phyloP scores from a whole-genome alignment of 306 rosid genomes.

The Quercus suber region DNA sequence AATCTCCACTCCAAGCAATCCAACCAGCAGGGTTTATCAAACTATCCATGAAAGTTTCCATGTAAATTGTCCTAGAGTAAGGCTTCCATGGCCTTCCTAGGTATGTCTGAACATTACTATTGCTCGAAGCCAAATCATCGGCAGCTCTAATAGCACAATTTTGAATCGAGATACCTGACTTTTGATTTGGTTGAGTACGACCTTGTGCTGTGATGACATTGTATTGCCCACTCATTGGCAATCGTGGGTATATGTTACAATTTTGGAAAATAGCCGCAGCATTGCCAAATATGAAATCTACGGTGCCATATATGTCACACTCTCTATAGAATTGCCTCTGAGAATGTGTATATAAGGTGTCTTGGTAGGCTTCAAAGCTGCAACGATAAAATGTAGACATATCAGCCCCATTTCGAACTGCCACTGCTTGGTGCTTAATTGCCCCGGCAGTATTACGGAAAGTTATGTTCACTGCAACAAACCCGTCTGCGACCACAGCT shows the following conservation, averaged over 20 bases:
- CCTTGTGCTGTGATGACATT: constrained; percentile 95
- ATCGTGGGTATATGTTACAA: constrained; percentile 79
- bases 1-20: constrained; percentile 77
- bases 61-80: constrained; percentile 69
- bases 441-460: constrained; percentile 88
- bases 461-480: constrained; percentile 79
- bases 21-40: constrained; percentile 55
- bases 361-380: constrained; percentile 90
- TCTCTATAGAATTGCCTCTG: constrained; percentile 85
- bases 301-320: constrained; percentile 82
- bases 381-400: constrained; percentile 80
- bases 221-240: constrained; percentile 77
- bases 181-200: constrained; percentile 74
- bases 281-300: constrained; percentile 93
- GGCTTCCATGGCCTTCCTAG: constrained; percentile 92
- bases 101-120: constrained; percentile 33
- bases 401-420: constrained; percentile 78
- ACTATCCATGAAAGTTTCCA: constrained; percentile 59
- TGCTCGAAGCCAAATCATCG: constrained; percentile 43
- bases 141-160: constrained; percentile 64
- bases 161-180: constrained; percentile 72
- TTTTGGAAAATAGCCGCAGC: constrained; percentile 83
- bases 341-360: constrained; percentile 77
- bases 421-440: constrained; percentile 84
- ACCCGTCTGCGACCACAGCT: constrained; percentile 75